Percentiles rank a stretch among this genome's conserved stretches.
phyloP scores from a whole-genome alignment of 2,329 filamentous ascomycete species.

The Elsinoe necatrix region DNA sequence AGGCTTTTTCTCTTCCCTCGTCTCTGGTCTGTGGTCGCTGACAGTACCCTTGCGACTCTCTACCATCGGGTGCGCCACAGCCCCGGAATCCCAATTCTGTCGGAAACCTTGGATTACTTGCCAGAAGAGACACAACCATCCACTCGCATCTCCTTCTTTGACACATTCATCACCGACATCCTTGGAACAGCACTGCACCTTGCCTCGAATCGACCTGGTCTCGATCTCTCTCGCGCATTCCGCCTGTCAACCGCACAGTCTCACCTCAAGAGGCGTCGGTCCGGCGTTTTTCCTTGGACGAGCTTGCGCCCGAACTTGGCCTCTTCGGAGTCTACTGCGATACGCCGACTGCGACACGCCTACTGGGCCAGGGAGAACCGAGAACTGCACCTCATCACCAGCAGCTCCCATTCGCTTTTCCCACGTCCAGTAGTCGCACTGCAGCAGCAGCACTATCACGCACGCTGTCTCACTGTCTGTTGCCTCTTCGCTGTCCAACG shows the following conservation, averaged over 20 bases:
- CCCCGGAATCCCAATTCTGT: conserved; percentile 1
- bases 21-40: not conserved
- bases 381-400: not conserved
- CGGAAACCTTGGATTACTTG: not conserved
- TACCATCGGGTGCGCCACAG: conserved; percentile 5
- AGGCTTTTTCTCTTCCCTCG: not conserved
- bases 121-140: not conserved
- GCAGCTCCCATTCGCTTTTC: not conserved
- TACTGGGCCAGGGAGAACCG: conserved; percentile 6
- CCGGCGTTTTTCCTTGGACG: not conserved
- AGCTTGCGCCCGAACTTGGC: not conserved
- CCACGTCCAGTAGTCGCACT: too few relatives aligned
- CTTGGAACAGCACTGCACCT: not conserved
- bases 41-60: not conserved
- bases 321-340: conserved; percentile 6
- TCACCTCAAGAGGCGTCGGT: not conserved
- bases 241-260: not conserved
- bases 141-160: too few relatives aligned
- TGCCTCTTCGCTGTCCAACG: conserved; percentile 2
- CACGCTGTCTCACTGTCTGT: not conserved
- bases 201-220: not conserved
- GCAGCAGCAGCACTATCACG: not conserved
- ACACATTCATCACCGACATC: too few relatives aligned
- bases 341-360: too few relatives aligned
- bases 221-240: not conserved